Conservation (phyloP, 116 monocot species). For the Thalassia testudinum region DNA sequence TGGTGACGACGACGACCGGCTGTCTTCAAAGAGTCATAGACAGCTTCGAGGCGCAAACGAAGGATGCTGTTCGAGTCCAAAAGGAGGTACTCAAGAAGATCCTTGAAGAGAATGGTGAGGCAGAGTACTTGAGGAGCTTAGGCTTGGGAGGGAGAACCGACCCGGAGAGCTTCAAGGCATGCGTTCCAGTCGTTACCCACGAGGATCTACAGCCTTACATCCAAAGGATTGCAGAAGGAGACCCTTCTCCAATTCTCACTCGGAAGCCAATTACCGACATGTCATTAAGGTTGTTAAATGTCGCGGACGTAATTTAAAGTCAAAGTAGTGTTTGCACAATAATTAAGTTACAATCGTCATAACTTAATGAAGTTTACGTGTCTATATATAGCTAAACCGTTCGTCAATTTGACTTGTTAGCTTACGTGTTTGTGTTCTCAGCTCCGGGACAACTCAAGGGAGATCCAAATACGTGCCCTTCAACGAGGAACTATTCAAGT, state of each 20-base stretch:
- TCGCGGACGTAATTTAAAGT: no score
- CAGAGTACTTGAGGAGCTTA: slow-evolving; percentile 21
- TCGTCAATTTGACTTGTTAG: no score
- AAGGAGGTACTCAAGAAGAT: slow-evolving; percentile 29
- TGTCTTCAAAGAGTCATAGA: slow-evolving; percentile 24
- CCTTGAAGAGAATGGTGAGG: slow-evolving; percentile 32
- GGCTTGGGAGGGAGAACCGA: slow-evolving; percentile 36
- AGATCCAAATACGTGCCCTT: slow-evolving; percentile 70
- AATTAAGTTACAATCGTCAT: no score
- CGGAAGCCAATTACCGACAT: slow-evolving; percentile 24
- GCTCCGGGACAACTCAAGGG: slow-evolving; percentile 86
- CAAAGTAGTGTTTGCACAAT: no score
- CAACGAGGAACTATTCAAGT: slow-evolving; percentile 48
- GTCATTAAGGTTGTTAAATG: slow-evolving; percentile 42
- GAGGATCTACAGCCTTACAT: slow-evolving; percentile 33
- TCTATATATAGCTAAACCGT: no score
- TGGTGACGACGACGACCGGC: no score
- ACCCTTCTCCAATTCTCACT: slow-evolving; percentile 30
- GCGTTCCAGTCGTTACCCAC: slow-evolving; percentile 35
- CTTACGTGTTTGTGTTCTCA: no score
- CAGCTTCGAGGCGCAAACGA: slow-evolving; percentile 30
- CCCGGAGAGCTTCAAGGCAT: slow-evolving; percentile 25
- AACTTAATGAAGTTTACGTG: no score
- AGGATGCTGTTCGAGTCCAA: slow-evolving; percentile 33
- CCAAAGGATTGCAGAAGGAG: slow-evolving; percentile 35